Base-by-base conservation (phyloP, 164 flowering plant genomes). In the Platanus orientalis region DNA sequence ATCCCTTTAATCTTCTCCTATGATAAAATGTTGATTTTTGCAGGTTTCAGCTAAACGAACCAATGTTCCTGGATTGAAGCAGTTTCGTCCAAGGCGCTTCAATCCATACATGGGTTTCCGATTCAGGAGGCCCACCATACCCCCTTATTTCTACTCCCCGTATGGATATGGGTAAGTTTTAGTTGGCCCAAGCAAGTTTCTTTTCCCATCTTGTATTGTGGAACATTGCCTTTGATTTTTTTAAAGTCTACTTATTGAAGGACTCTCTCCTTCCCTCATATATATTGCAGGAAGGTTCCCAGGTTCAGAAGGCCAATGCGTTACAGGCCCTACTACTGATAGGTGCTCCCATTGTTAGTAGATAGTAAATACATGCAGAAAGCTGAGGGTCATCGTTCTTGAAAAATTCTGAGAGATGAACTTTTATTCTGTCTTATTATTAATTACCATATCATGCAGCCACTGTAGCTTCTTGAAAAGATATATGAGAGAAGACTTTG, bases 31-130 rank as follows among this genome's bases (percentile, higher is more conserved):
- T 36, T 36, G 42, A 36, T 65, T 1, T 62, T 51, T 68, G 57
- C 65, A 86, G 92, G 81, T 84, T 9, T 68, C 73, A 12, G 76
- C 82, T 27, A 86, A 86, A 64, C 63, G 86, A 40, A 86, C 89
- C 58, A 86, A 86, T 70, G 58, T 86, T 48, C 89, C 89, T 23
- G 89, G 92, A 42, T 76, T 86, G 89, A 86, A 82, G 78, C 89
- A 75, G 70, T 76, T 66, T 51, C 85, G 80, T 28, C 70, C 79
- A 4, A 71, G 82, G 32, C 80, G 81, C 36, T 48, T 73, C 45
- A 78, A 59, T 56, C 79, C 85, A 4, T 78, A 54, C 34, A 69
- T 71, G 76, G 89, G 81, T 0, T 66, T 20, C 40, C 76, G 71
- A 51, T 48, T 42, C 49, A 76, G 86, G 71, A 69, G 79, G n/a